Percentiles rank a stretch among this genome's conserved stretches.
phyloP scores from a whole-genome alignment of 2,329 filamentous ascomycete genomes.

The Alternaria arbusti region DNA sequence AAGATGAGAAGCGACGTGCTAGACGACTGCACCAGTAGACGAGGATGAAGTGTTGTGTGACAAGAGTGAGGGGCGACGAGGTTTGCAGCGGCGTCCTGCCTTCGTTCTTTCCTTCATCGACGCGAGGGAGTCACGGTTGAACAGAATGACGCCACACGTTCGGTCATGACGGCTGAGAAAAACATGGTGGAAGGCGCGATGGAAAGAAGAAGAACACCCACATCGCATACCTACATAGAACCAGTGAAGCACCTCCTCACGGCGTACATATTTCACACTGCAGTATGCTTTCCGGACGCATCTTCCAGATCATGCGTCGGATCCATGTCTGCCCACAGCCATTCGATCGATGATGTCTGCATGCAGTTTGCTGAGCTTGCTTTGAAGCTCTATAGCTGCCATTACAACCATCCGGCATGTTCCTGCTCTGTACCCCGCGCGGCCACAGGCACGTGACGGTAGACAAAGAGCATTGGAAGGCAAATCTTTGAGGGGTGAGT shows the following conservation, averaged over 20 bases:
- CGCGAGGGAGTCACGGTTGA: constrained; percentile 20
- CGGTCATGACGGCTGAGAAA: not conserved
- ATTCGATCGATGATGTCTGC: not conserved
- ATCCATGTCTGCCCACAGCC: not conserved
- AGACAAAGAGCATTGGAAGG: not conserved
- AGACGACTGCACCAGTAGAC: not conserved
- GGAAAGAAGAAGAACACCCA: not conserved
- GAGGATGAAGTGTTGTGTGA: not conserved
- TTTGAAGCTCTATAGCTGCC: not conserved
- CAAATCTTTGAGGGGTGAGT: not conserved
- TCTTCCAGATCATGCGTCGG: not conserved
- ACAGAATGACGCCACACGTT: not conserved
- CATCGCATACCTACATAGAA: not conserved
- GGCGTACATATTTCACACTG: not conserved
- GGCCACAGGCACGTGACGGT: not conserved
- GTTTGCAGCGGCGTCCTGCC: constrained; percentile 14
- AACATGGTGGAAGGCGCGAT: not conserved
- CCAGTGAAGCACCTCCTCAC: not conserved
- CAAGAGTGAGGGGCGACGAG: constrained; percentile 5
- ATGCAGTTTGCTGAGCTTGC: not conserved
- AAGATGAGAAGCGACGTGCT: not conserved
- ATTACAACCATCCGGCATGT: not conserved
- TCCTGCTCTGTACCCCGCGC: not conserved
- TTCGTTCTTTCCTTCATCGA: constrained; percentile 16
- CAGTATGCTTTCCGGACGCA: not conserved